Conservation (phyloP, 2,329 filamentous ascomycete genomes). For the Pseudomassariella vexata region DNA sequence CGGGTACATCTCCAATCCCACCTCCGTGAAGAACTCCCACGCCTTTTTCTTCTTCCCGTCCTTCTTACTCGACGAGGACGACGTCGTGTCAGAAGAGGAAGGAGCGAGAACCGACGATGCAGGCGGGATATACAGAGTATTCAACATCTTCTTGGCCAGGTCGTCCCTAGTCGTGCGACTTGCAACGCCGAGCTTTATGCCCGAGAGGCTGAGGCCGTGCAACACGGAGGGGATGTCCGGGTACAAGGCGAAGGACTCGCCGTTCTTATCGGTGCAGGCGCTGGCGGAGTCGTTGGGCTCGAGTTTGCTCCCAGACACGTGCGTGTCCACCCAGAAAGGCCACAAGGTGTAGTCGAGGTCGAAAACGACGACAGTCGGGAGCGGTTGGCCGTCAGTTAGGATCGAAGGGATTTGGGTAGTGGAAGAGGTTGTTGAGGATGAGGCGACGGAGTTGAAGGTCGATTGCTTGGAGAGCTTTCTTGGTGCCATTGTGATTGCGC, state of each 20-base stretch:
- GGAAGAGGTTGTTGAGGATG: conserved; percentile 15
- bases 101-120: conserved; percentile 17
- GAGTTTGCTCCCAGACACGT: conserved; percentile 73
- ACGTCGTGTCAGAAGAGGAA: conserved; percentile 10
- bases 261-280: conserved; percentile 45
- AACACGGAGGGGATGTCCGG: conserved; percentile 63
- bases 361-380: conserved; percentile 83
- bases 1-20: conserved; percentile 63
- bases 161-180: conserved; percentile 76
- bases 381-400: conserved; percentile 54
- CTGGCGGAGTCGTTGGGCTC: conserved; percentile 38
- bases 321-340: conserved; percentile 97
- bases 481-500: no score
- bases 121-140: conserved; percentile 57
- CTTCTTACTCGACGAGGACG: conserved; percentile 10
- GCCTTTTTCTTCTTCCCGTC: conserved; percentile 35
- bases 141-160: conserved; percentile 74
- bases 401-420: conserved; percentile 26
- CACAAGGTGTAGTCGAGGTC: conserved; percentile 98
- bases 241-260: conserved; percentile 68
- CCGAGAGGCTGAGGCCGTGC: conserved; percentile 44
- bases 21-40: conserved; percentile 57
- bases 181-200: conserved; percentile 62
- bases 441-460: conserved; percentile 17
- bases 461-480: conserved; percentile 23